These are phyloP conservation scores for Yarrowia sp. DNA, from an alignment of 805 yeast genomes.

Conservation along the genomic window DNA sequence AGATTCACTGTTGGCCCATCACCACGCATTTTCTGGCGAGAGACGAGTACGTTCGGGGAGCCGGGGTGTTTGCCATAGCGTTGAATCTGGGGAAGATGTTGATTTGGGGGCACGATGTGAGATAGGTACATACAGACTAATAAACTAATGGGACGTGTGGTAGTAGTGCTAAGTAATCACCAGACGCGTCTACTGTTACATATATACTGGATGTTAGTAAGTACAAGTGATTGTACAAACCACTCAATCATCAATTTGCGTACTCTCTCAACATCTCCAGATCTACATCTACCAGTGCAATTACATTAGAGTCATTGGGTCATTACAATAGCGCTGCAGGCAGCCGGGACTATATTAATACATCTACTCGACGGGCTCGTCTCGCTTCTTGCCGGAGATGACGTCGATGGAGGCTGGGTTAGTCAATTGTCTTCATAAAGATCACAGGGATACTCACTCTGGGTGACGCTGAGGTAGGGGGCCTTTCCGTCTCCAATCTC, in stretches of 20 bases:
- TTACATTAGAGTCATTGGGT: too few species aligned
- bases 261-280: too few species aligned
- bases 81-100: slow-evolving; percentile 16
- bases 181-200: too few species aligned
- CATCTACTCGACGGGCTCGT: slow-evolving; percentile 18
- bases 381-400: slow-evolving; percentile 12
- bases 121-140: neutral
- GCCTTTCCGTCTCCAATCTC: slow-evolving; percentile 8
- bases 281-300: too few species aligned
- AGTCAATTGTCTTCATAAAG: neutral
- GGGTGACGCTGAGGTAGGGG: slow-evolving; percentile 6
- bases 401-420: slow-evolving; percentile 24
- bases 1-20: slow-evolving; percentile 52
- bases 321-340: neutral
- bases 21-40: slow-evolving; percentile 6
- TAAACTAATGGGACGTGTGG: neutral
- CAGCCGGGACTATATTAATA: neutral
- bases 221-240: too few species aligned
- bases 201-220: too few species aligned
- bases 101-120: slow-evolving; percentile 16
- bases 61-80: slow-evolving; percentile 13
- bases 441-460: slow-evolving; percentile 22
- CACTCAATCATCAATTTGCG: too few species aligned
- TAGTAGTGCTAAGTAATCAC: too few species aligned
- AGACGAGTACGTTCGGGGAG: slow-evolving; percentile 7